Evolutionary conservation across 2,329 filamentous ascomycete species (phyloP), one percentile per base, ranked within the genome.

Genomic region (Ophiostoma australiae): DNA sequence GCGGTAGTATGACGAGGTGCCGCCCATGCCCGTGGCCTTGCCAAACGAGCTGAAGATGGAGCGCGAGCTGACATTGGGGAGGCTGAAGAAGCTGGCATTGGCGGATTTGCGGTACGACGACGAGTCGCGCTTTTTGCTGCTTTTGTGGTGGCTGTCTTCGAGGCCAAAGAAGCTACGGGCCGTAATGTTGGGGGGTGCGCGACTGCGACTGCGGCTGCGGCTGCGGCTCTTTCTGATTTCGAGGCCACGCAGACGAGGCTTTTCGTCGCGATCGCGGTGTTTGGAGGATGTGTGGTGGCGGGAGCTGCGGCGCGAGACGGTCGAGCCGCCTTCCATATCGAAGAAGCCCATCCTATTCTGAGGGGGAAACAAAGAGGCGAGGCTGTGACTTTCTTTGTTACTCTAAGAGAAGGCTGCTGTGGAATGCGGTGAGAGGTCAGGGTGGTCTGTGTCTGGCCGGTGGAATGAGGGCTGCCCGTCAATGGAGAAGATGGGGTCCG

Each of bases 1-100:
- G 78, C 92, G 92, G 81, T 93, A 94, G 78, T 91, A 90, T 61
- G 86, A 87, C 48, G 79, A 77, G 11, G 65, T n/a, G 72, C 72
- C 68, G 74, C 73, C 41, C 71, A 71, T 73, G 67, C 58, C 41
- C 65, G 55, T 67, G 31, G 15, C 48, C 27, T 69, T 68, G 41
- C 58, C 67, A 17, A 68, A 71, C 63, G 81, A 80, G 73, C 80
- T 82, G 71, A 76, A 76, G 73, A 82, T 82, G 70, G 82, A 81
- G 44, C 44, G 44, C 20, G 44, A 48, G 44, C 44, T 48, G 44
- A 48, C 44, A n/a, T 48, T 48, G 20, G 44, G 44, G 4, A 48
- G 44, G 20, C 44, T 48, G 8, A 84, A 85, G 76, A 86, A 83
- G 69, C 82, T 83, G 75, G 74, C 71, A 20, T 71, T 73, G 20